Evolutionary conservation across 345 rosid genomes (phyloP), one percentile per base, ranked within the genome.

Genomic region (Arabidopsis suecica): DNA sequence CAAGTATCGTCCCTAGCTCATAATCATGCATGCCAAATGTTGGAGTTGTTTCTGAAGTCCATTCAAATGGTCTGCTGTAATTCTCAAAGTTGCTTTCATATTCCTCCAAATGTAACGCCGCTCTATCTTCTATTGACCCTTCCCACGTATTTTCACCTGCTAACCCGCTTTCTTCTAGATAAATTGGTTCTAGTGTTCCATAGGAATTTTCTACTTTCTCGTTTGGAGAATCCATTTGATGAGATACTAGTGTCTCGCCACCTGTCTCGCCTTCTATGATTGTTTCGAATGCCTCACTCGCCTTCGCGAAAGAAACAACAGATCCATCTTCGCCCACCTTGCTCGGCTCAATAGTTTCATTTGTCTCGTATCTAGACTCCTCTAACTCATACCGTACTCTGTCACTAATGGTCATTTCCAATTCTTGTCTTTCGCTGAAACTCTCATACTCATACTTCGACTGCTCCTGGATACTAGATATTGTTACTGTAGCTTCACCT

Each of bases 51-150:
- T 28, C 32, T 28, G 32, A 28, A 28, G 32, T 28, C 32, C 32
- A 28, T 28, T 28, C 32, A 28, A 28, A 28, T 32, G 56, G 34
- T 59, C 32, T 78, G 41, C 40, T 51, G 55, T 58, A 11, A 50
- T 48, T 40, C 40, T 71, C 68, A 41, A 57, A 72, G 69, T 60
- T 72, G 14, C 44, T 72, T 78, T 78, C 81, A 51, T 78, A 78
- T 66, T 66, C 81, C 30, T 78, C 81, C 65, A 78, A 53, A 72
- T 78, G 81, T 14, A 78, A 42, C 12, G 56, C 76, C 9, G 69
- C 68, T 65, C 81, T 74, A 61, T 80, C 80, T 81, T 44, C 73
- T 22, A 44, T 30, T 49, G 72, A 72, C 79, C 79, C 75, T 72
- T 11, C 51, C 78, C 77, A 50, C 10, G 53, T 50, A 33, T 73